A percentile compares a stretch with the other conserved stretches of the same genome.
These are phyloP conservation scores for Aureobasidium subglaciale DNA, from an alignment of 2,329 filamentous ascomycete species.

Conservation along the genomic window DNA sequence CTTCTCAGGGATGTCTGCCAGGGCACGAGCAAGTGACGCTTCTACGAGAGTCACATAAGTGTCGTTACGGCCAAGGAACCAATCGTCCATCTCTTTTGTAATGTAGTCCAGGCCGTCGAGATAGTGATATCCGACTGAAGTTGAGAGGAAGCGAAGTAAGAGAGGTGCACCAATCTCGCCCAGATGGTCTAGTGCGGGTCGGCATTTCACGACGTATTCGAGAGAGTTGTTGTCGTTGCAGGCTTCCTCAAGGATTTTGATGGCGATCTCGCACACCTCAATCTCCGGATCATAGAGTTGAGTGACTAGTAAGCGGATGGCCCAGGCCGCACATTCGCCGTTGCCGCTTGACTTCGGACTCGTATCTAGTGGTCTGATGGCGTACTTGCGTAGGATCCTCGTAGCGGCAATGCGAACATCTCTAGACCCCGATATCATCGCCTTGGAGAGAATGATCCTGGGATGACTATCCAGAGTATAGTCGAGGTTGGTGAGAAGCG, in stretches of 20 bases:
- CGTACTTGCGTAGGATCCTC: slow-evolving; percentile 79
- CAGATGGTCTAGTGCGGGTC: slow-evolving; percentile 87
- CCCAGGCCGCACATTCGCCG: slow-evolving; percentile 81
- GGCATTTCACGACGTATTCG: slow-evolving; percentile 94
- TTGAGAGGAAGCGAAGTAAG: slow-evolving; percentile 85
- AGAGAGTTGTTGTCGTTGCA: slow-evolving; percentile 87
- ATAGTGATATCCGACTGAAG: slow-evolving; percentile 95
- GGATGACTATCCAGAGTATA: slow-evolving; percentile 81
- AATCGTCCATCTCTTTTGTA: slow-evolving; percentile 99
- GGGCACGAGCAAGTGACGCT: slow-evolving; percentile 84
- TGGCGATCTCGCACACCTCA: slow-evolving; percentile 89
- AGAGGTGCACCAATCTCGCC: slow-evolving; percentile 94
- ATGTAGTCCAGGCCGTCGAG: slow-evolving; percentile 96
- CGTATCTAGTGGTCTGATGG: slow-evolving; percentile 50
- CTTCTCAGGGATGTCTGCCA: slow-evolving; percentile 55
- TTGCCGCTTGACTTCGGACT: slow-evolving; percentile 30
- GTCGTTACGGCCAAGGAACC: slow-evolving; percentile 95
- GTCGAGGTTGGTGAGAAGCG: slow-evolving; percentile 84
- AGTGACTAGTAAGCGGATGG: slow-evolving; percentile 92
- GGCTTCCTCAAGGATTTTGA: slow-evolving; percentile 95
- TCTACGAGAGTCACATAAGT: slow-evolving; percentile 92
- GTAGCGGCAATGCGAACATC: slow-evolving; percentile 87
- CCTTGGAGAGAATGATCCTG: slow-evolving; percentile 85
- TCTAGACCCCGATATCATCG: slow-evolving; percentile 84
- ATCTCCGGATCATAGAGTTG: slow-evolving; percentile 97